phyloP scores from a whole-genome alignment of 1,284 basidiomycete genomes.

The Ganoderma sinense region DNA sequence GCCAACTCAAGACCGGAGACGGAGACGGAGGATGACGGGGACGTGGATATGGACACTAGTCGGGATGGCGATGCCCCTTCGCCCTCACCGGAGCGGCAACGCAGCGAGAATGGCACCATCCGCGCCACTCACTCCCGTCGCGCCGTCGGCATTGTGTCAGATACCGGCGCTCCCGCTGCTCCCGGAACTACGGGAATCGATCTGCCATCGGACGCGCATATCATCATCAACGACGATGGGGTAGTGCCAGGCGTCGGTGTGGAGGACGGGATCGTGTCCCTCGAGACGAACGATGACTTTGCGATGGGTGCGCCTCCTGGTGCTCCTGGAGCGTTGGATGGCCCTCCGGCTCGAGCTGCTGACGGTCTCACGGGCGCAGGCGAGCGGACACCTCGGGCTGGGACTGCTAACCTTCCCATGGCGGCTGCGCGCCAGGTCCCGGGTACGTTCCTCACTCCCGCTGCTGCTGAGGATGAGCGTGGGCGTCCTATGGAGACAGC shows the following conservation, averaged over 20 bases:
- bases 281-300: slow-evolving; percentile 79
- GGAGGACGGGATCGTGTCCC: slow-evolving; percentile 73
- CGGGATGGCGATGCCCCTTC: slow-evolving; percentile 43
- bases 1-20: slow-evolving; percentile 70
- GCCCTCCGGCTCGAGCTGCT: slow-evolving; percentile 35
- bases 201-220: slow-evolving; percentile 64
- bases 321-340: slow-evolving; percentile 77
- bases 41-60: slow-evolving; percentile 59
- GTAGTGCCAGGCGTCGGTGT: slow-evolving; percentile 61
- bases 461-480: slow-evolving; percentile 11
- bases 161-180: slow-evolving; percentile 46
- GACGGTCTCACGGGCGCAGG: slow-evolving; percentile 37
- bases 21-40: slow-evolving; percentile 77
- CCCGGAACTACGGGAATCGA: slow-evolving; percentile 49
- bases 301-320: slow-evolving; percentile 88
- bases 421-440: slow-evolving; percentile 25
- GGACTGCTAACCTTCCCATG: slow-evolving; percentile 38
- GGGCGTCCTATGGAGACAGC: slow-evolving; percentile 14
- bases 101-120: slow-evolving; percentile 41
- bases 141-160: slow-evolving; percentile 70
- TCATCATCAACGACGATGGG: slow-evolving; percentile 68
- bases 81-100: slow-evolving; percentile 49
- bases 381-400: slow-evolving; percentile 41
- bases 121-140: slow-evolving; percentile 46
- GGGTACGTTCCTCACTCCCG: slow-evolving; percentile 20